These are phyloP conservation scores for Oryza glumipatula DNA, from an alignment of 176 grass and related monocot genomes.

Conservation along the genomic window DNA sequence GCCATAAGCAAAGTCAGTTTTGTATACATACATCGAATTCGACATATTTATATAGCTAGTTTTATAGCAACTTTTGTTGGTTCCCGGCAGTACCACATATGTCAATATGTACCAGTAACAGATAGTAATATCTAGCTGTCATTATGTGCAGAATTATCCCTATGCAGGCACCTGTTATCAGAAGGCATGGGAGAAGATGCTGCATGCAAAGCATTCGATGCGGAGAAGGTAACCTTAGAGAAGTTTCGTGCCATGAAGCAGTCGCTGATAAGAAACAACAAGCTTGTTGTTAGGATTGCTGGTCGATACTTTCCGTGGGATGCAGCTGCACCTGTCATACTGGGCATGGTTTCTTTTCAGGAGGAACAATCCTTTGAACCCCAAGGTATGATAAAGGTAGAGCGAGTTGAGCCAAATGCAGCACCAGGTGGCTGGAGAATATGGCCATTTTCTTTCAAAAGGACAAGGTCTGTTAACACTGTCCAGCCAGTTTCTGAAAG, in stretches of 20 bases:
- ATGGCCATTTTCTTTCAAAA: conserved; percentile 86
- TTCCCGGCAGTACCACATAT: conserved; percentile 12
- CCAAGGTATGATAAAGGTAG: conserved; percentile 82
- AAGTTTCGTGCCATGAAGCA: conserved; percentile 71
- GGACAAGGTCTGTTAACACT: conserved; percentile 63
- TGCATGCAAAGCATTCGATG: conserved; percentile 75
- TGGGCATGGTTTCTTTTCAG: conserved; percentile 72
- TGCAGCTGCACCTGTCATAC: conserved; percentile 61
- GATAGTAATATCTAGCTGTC: conserved; percentile 33
- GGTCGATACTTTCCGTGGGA: conserved; percentile 83
- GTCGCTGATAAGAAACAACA: conserved; percentile 68
- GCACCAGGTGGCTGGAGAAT: conserved; percentile 78
- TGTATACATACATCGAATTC: conserved; percentile 23
- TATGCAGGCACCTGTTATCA: conserved; percentile 83
- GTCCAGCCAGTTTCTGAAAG: conserved; percentile 37
- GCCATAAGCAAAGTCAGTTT: conserved; percentile 24
- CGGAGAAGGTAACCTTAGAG: conserved; percentile 78
- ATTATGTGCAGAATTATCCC: conserved; percentile 82
- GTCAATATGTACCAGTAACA: conserved; percentile 1
- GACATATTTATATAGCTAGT: conserved; percentile 26
- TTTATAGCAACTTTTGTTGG: conserved; percentile 35
- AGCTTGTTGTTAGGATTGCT: conserved; percentile 80
- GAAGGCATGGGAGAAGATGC: conserved; percentile 91
- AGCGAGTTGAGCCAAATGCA: conserved; percentile 52
- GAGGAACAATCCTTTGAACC: conserved; percentile 71